Evolutionary conservation across 352 stramenopile species (phyloP), one percentile per base, ranked within the genome.

Genomic region (Globisporangium camurandrum): DNA sequence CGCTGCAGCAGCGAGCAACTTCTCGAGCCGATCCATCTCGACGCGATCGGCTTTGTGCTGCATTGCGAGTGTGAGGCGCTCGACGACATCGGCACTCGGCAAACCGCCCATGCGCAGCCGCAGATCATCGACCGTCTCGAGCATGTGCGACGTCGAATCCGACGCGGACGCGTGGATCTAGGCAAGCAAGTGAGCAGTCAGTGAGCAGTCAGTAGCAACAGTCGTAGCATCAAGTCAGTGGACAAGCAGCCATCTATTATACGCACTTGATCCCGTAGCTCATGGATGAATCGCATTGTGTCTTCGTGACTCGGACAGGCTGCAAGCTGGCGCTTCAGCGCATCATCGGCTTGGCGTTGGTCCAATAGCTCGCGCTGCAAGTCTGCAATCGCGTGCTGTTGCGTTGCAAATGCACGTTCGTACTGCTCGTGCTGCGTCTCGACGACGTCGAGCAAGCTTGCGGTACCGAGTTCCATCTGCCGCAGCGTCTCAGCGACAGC

Each of bases 281-380:
- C 66, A 22, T 80, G 61, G 31, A 87, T 67, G 24, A 84, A 56
- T 7, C 49, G 62, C 56, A 84, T 41, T 3, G 72, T 85, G 48
- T 85, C 73, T 59, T 84, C 76, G 52, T 88, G 75, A 44, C 61
- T 84, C 30, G 76, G 73, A 56, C 69, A 84, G 3, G 44, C 51
- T 10, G 57, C 54, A 23, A 87, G 38, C 34, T 81, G 69, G n/a
- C 46, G 65, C 37, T 49, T 47, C 5, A 88, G 69, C 23, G 64
- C 62, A 26, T 65, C 61, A 20, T 85, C 73, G 9, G 65, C 61
- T 23, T 76, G 49, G 39, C 71, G 64, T 10, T 83, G 73, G 16
- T 64, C 44, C 49, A 63, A 62, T 8, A 81, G 37, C 19, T 84
- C 69, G 10, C 64, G 54, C 46, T 77, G 60, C 9, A 86, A 63